Conservation (phyloP, 2,329 filamentous ascomycete genomes). For the Scytalidium sp. region DNA sequence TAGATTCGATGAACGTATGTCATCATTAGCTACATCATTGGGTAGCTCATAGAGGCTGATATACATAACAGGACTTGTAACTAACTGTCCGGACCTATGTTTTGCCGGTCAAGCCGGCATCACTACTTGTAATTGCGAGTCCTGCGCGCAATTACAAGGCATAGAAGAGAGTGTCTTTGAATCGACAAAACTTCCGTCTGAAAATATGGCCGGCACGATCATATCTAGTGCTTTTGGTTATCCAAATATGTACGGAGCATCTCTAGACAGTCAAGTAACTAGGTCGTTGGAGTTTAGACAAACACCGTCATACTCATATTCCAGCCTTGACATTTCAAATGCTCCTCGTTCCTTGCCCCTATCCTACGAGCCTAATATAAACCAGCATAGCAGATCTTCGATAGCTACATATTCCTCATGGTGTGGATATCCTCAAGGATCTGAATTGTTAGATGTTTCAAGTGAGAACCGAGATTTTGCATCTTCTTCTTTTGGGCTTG, state of each 20-base stretch:
- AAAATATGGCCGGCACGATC: neutral
- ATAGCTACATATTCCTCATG: neutral
- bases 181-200: neutral
- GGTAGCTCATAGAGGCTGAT: neutral
- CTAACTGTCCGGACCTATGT: neutral
- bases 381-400: neutral
- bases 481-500: neutral
- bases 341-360: neutral
- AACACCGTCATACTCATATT: neutral
- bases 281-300: neutral
- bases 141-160: neutral
- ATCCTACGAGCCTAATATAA: neutral
- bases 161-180: neutral
- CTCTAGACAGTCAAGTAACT: neutral
- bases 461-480: neutral
- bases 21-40: neutral
- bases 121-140: neutral
- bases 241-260: neutral
- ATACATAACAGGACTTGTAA: neutral
- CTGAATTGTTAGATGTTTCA: neutral
- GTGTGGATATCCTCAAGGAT: neutral
- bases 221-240: neutral
- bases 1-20: neutral
- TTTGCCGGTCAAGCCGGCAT: neutral
- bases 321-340: neutral